Evolutionary conservation across 305 asterid species (phyloP), one percentile per base, ranked within the genome.

Genomic region (Fraxinus latifolia): DNA sequence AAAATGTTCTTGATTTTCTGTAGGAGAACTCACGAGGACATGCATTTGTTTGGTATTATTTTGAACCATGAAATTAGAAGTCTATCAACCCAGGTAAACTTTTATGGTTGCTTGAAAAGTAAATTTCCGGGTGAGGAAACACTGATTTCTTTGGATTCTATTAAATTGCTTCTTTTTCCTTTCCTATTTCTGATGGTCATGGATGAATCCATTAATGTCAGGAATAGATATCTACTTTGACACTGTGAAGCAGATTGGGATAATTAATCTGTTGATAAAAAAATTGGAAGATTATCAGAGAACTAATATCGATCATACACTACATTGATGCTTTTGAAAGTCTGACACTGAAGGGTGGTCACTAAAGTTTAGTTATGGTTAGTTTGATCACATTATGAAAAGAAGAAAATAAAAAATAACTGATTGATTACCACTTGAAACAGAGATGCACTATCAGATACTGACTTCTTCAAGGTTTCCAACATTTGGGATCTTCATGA

Each of bases 11-110:
- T 74, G 23, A 31, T 81, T 77, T 79, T 85, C 76, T 44, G 79
- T 76, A 89, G 93, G 91, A 89, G 92, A 84, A 90, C 84, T 27
- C 84, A 84, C 14, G 93, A 90, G 83, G 93, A 90, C 84, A 81
- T 89, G 89, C 89, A 89, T 67, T 55, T 90, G 85, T 89, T 90
- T 73, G 81, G 90, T 79, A 83, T 87, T 50, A 89, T 90, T 80
- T 83, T 90, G 79, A 89, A 90, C 84, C 93, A 86, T 74, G 93
- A 90, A 84, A 90, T 90, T 67, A 86, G 83, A 87, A 85, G 90
- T 77, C 87, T 90, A 70, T 90, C 93, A 68, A 80, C 87, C 37
- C 89, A 88, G 91, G 93, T 90, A 80, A 81, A 74, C 76, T 78
- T 53, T 60, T 47, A 42, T 12, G 37, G 74, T 76, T 73, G 17